Evolutionary conservation across 2,329 filamentous ascomycete species (phyloP).

Genomic region (Neofusicoccum parvum): DNA sequence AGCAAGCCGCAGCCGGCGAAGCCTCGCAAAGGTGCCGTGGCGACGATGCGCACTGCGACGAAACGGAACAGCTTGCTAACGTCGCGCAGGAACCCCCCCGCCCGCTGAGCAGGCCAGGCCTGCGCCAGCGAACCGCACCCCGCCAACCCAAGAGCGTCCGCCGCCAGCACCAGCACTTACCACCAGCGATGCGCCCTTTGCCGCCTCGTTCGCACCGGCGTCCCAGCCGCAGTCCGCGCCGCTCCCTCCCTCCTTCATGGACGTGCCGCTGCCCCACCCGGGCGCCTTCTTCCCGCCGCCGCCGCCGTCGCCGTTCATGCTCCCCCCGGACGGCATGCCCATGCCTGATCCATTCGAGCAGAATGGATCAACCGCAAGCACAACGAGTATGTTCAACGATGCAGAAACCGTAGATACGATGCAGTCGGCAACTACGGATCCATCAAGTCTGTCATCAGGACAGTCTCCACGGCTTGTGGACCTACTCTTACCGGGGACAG

Average conservation of each 20-base stretch:
- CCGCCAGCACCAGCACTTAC: background rate
- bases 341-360: conserved; percentile 36
- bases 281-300: conserved; percentile 14
- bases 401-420: conserved; percentile 32
- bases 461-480: conserved; percentile 53
- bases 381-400: conserved; percentile 42
- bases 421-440: conserved; percentile 32
- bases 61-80: conserved; percentile 6
- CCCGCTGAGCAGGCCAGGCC: conserved; percentile 9
- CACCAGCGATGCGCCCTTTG: conserved; percentile 13
- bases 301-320: conserved; percentile 29
- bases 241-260: conserved; percentile 15
- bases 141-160: conserved; percentile 11
- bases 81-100: conserved; percentile 22
- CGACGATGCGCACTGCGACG: background rate
- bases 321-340: conserved; percentile 31
- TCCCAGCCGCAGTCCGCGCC: background rate
- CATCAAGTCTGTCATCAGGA: conserved; percentile 44
- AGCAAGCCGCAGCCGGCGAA: conserved; percentile 37
- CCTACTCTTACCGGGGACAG: conserved; percentile 51
- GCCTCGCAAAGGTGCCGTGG: conserved; percentile 16
- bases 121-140: conserved; percentile 9
- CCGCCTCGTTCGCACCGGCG: background rate
- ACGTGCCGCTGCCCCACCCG: conserved; percentile 22
- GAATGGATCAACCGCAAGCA: conserved; percentile 33